Evolutionary conservation across 2,329 filamentous ascomycete species (phyloP).

Genomic region (Colletotrichum karsti): DNA sequence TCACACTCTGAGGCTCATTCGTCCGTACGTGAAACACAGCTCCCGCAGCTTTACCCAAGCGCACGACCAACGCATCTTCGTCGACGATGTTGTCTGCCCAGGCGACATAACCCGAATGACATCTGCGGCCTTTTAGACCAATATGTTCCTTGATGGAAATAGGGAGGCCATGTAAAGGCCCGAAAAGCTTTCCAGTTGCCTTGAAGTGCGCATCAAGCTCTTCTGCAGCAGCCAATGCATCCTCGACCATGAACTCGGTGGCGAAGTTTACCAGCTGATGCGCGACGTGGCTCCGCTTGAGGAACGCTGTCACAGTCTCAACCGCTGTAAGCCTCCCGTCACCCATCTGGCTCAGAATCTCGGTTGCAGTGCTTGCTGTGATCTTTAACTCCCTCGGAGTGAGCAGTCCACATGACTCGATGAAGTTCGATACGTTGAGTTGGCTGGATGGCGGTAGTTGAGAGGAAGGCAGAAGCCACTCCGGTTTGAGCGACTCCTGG

Average conservation of each 20-base stretch:
- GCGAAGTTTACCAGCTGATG: conserved; percentile 48
- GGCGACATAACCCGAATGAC: conserved; percentile 40
- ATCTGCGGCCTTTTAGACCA: conserved; percentile 29
- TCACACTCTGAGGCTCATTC: conserved; percentile 49
- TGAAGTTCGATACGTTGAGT: conserved; percentile 6
- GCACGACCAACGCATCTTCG: conserved; percentile 41
- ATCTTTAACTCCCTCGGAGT: conserved; percentile 45
- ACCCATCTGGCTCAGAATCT: conserved; percentile 37
- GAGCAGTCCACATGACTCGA: conserved; percentile 37
- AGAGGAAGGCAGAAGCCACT: conserved; percentile 9
- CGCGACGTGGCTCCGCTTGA: conserved; percentile 57
- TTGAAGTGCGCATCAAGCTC: conserved; percentile 50
- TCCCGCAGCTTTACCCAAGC: conserved; percentile 40
- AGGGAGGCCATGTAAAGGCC: conserved; percentile 52
- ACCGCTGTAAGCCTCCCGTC: conserved; percentile 43
- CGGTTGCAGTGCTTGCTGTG: conserved; percentile 43
- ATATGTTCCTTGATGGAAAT: conserved; percentile 34
- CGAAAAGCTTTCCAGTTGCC: conserved; percentile 46
- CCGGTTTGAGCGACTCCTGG: background rate
- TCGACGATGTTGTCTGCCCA: conserved; percentile 44
- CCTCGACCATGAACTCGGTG: conserved; percentile 45
- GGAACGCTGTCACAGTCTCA: conserved; percentile 49
- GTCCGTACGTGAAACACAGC: conserved; percentile 52
- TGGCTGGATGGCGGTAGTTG: background rate
- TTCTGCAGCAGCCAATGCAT: conserved; percentile 46